Evolutionary conservation across 78 protist species (phyloP).

Genomic region (Dictyostelium purpureum): DNA sequence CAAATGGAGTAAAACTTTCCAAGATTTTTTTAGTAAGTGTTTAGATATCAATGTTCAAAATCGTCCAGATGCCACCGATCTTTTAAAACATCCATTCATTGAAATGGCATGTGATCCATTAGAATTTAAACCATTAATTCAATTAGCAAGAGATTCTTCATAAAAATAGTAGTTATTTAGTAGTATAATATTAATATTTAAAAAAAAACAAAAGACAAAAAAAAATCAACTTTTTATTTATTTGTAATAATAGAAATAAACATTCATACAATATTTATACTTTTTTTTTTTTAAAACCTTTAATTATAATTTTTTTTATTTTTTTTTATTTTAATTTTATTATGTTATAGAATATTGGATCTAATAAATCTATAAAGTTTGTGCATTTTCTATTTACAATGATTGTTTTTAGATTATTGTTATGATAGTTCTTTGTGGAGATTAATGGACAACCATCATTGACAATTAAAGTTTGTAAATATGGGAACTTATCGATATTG

Average conservation of each 20-base stretch:
- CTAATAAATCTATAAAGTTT: too few relatives aligned
- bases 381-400: too few relatives aligned
- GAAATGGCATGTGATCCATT: constrained; percentile 60
- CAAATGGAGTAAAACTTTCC: constrained; percentile 85
- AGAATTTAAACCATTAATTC: constrained; percentile 71
- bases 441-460: too few relatives aligned
- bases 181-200: not conserved
- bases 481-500: too few relatives aligned
- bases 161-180: not conserved
- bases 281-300: not conserved
- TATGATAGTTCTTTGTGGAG: too few relatives aligned
- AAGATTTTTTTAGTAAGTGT: constrained; percentile 87
- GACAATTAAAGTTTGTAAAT: too few relatives aligned
- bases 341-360: too few relatives aligned
- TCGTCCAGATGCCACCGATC: constrained; percentile 61
- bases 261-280: not conserved
- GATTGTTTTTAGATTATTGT: too few relatives aligned
- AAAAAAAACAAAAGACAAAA: not conserved
- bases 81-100: constrained; percentile 72
- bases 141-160: constrained; percentile 41
- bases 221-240: not conserved
- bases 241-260: not conserved
- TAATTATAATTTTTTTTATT: not conserved
- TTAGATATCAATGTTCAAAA: constrained; percentile 81
- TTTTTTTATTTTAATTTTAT: not conserved